Evolutionary conservation across 495 filamentous ascomycete genomes (phyloP), one percentile per base, ranked within the genome.

Genomic region (Rhypophila decipiens): DNA sequence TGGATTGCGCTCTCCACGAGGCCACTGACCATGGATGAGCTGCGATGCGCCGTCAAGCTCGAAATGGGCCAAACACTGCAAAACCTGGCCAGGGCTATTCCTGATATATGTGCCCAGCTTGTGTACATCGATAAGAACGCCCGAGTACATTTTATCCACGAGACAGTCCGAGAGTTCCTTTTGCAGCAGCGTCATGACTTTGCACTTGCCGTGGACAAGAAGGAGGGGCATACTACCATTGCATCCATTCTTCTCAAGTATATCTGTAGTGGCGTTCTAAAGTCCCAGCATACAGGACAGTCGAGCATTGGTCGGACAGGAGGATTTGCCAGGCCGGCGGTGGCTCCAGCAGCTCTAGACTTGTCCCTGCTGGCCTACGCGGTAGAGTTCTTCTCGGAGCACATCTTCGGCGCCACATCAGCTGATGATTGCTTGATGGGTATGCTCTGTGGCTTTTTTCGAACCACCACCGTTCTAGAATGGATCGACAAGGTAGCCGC

Each of bases 141-240:
- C 15, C 59, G 27, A 12, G 57, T 63, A 8, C 56, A 63, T 3
- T 27, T 67, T 18, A 51, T 67, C 12, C 64, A 67, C 45, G 64
- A 59, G 19, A 69, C 66, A 1, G 64, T 50, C 9, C 50, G 57
- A 13, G 60, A 64, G 18, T 68, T 68, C 43, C 46, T 68, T n/a
- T 19, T 58, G 18, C 22, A 38, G 1, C 49, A 55, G 1, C 27
- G 21, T 34, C 42, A 46, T 21, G 37, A 45, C 4, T 48, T 45
- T 4, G 39, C 47, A 17, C 45, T 61, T 3, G 48, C 39, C n/a
- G 27, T 63, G 0, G 13, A 47, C 18, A 39, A 43, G 44, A 44
- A 38, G 36, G 24, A 50, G 9, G 50, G 43, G 17, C 64, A 67
- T 37, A 51, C 55, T 8, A 43, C 34, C 19, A 35, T 65, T 17